These are phyloP conservation scores for Austroboletus novae-zelandiae DNA, from an alignment of 1,284 basidiomycete genomes.

Conservation along the genomic window DNA sequence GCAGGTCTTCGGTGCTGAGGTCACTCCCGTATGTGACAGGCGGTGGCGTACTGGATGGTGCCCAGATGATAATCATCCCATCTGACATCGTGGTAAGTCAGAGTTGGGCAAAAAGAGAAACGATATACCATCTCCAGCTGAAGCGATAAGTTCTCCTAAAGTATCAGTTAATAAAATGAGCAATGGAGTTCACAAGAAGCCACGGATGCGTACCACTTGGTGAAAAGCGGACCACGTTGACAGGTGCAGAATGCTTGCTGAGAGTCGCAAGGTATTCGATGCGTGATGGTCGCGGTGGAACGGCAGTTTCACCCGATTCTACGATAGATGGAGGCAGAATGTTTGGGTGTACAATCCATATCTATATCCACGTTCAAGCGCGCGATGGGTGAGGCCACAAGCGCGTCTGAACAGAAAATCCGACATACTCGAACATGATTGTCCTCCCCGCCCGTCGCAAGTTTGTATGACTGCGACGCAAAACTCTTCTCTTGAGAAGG, in stretches of 20 bases:
- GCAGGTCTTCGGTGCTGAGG: constrained; percentile 70
- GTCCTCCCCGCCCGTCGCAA: constrained; percentile 96
- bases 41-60: constrained; percentile 74
- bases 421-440: constrained; percentile 89
- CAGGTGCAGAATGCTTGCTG: constrained; percentile 88
- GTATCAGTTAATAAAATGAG: background rate
- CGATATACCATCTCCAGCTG: constrained; percentile 87
- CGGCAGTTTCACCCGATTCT: constrained; percentile 44
- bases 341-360: constrained; percentile 95
- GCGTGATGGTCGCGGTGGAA: constrained; percentile 70
- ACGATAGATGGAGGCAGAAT: constrained; percentile 68
- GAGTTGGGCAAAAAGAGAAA: constrained; percentile 1
- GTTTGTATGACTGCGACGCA: constrained; percentile 72
- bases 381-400: constrained; percentile 8
- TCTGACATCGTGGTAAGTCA: constrained; percentile 49
- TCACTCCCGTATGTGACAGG: constrained; percentile 75
- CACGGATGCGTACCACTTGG: constrained; percentile 71
- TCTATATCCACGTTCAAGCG: constrained; percentile 40
- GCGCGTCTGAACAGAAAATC: constrained; percentile 9
- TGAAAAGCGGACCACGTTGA: constrained; percentile 96
- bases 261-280: constrained; percentile 96
- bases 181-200: background rate
- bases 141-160: constrained; percentile 84
- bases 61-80: constrained; percentile 97
- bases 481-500: constrained; percentile 60